A percentile compares a stretch with the other conserved stretches of the same genome.
phyloP scores from a whole-genome alignment of 75 land plant genomes.

The Pinus taeda region DNA sequence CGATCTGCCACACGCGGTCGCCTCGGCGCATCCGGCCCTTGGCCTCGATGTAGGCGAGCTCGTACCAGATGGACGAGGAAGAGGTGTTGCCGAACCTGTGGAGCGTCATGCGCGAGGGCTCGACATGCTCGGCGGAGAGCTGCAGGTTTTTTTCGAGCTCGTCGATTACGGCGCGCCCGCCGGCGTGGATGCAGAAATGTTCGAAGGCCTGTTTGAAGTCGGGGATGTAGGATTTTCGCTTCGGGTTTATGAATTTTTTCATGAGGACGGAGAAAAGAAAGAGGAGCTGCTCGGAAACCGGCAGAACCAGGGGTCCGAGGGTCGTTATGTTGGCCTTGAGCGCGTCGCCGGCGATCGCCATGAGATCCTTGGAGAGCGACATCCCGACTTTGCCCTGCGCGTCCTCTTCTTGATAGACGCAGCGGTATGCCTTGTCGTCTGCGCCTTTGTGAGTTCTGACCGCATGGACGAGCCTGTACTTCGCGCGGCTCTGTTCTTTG shows the following conservation, averaged over 20 bases:
- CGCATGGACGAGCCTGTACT: slow-evolving; percentile 41
- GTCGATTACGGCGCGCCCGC: slow-evolving; percentile 31
- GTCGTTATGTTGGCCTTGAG: slow-evolving; percentile 50
- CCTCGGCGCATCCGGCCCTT: slow-evolving; percentile 29
- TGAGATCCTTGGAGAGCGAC: slow-evolving; percentile 45
- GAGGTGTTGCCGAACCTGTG: slow-evolving; percentile 39
- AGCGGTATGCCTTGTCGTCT: slow-evolving; percentile 35
- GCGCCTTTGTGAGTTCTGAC: slow-evolving; percentile 49
- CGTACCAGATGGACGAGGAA: slow-evolving; percentile 32
- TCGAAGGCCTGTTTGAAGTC: slow-evolving; percentile 41
- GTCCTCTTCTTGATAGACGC: slow-evolving; percentile 45
- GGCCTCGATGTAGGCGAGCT: slow-evolving; percentile 28
- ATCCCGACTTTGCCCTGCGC: slow-evolving; percentile 30
- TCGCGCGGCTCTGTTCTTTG: slow-evolving; percentile 24
- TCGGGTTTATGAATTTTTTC: slow-evolving; percentile 18
- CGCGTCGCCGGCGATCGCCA: slow-evolving; percentile 50
- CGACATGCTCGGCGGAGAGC: slow-evolving; percentile 17
- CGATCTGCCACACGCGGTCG: slow-evolving; percentile 38
- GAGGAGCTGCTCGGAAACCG: slow-evolving; percentile 38
- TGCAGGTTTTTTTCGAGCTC: slow-evolving; percentile 32
- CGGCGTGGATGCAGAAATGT: slow-evolving; percentile 50
- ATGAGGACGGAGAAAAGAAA: slow-evolving; percentile 38
- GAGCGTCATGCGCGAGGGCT: slow-evolving; percentile 36
- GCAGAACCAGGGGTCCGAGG: slow-evolving; percentile 42
- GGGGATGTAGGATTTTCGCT: slow-evolving; percentile 28